Percentiles rank a stretch among this genome's conserved stretches.
phyloP scores from a whole-genome alignment of 1,284 basidiomycete species.

The Sanghuangporus weigelae region DNA sequence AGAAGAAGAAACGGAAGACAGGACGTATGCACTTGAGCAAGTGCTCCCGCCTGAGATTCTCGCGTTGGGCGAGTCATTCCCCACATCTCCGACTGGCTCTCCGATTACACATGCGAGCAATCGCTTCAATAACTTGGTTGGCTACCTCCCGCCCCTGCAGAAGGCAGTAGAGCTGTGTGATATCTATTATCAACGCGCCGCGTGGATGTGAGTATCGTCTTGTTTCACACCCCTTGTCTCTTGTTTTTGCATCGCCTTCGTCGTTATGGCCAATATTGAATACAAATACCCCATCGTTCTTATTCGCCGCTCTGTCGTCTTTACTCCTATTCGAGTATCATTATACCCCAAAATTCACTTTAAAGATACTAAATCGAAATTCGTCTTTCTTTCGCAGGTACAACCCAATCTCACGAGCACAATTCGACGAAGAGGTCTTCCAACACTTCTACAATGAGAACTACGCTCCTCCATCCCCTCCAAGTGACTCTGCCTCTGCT shows the following conservation, averaged over 20 bases:
- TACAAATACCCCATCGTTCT: not conserved
- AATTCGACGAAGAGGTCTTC: slow-evolving; percentile 63
- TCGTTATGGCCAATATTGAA: not conserved
- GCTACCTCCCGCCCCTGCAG: slow-evolving; percentile 59
- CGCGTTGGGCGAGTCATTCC: slow-evolving; percentile 56
- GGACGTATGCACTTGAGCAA: slow-evolving; percentile 43
- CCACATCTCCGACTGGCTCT: slow-evolving; percentile 47
- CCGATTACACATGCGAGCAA: slow-evolving; percentile 29
- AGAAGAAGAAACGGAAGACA: slow-evolving; percentile 51
- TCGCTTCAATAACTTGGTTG: slow-evolving; percentile 52
- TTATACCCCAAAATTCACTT: not conserved
- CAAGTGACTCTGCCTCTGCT: slow-evolving; percentile 50
- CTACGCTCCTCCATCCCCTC: slow-evolving; percentile 19
- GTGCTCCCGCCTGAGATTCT: slow-evolving; percentile 59
- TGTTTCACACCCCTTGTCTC: not conserved
- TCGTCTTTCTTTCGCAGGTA: slow-evolving; percentile 45
- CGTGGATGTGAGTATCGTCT: slow-evolving; percentile 58
- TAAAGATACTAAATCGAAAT: not conserved
- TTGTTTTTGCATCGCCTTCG: not conserved
- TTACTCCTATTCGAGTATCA: not conserved
- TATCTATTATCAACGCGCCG: slow-evolving; percentile 63
- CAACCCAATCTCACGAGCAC: slow-evolving; percentile 59
- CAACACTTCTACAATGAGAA: slow-evolving; percentile 49
- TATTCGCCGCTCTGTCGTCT: not conserved
- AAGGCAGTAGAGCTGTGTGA: slow-evolving; percentile 55